phyloP scores from a whole-genome alignment of 2,329 filamentous ascomycete species.

The Diplocarpon rosae region DNA sequence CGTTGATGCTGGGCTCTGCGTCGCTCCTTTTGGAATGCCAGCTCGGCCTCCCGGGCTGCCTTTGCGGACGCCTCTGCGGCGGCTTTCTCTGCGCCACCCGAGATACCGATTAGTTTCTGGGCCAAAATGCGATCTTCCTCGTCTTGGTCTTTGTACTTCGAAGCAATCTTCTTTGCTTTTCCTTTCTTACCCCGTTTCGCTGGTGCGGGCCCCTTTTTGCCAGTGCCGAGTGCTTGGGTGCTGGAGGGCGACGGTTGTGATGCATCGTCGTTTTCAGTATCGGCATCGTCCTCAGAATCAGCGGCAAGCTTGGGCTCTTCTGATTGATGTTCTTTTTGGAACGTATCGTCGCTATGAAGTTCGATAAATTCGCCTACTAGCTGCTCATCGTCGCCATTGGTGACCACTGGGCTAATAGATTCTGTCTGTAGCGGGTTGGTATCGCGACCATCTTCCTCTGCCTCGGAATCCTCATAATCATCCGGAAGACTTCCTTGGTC shows the following conservation, averaged over 20 bases:
- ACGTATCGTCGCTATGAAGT: slow-evolving; percentile 7
- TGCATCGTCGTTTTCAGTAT: slow-evolving; percentile 15
- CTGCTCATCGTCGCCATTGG: slow-evolving; percentile 19
- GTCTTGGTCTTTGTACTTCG: slow-evolving; percentile 89
- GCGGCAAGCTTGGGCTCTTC: slow-evolving; percentile 19
- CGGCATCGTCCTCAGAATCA: slow-evolving; percentile 22
- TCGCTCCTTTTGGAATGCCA: slow-evolving; percentile 60
- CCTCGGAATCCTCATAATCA: slow-evolving; percentile 22
- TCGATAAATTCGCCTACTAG: slow-evolving; percentile 16
- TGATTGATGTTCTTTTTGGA: background rate
- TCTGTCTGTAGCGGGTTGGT: slow-evolving; percentile 18
- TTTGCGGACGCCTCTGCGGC: slow-evolving; percentile 60
- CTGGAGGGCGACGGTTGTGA: slow-evolving; percentile 7
- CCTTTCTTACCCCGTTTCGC: slow-evolving; percentile 63
- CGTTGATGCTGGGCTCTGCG: slow-evolving; percentile 70
- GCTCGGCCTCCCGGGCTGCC: slow-evolving; percentile 58
- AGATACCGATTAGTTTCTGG: slow-evolving; percentile 75
- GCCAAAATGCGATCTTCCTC: slow-evolving; percentile 82
- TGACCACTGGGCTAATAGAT: slow-evolving; percentile 10
- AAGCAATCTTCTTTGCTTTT: slow-evolving; percentile 78
- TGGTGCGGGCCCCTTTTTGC: slow-evolving; percentile 31
- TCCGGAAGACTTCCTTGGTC: slow-evolving; percentile 14
- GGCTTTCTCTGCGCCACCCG: slow-evolving; percentile 53
- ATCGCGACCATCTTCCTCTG: slow-evolving; percentile 23
- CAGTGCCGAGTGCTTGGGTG: slow-evolving; percentile 24